Base-by-base conservation (phyloP, 495 filamentous ascomycete species). In the Penicillium egyptiacum region DNA sequence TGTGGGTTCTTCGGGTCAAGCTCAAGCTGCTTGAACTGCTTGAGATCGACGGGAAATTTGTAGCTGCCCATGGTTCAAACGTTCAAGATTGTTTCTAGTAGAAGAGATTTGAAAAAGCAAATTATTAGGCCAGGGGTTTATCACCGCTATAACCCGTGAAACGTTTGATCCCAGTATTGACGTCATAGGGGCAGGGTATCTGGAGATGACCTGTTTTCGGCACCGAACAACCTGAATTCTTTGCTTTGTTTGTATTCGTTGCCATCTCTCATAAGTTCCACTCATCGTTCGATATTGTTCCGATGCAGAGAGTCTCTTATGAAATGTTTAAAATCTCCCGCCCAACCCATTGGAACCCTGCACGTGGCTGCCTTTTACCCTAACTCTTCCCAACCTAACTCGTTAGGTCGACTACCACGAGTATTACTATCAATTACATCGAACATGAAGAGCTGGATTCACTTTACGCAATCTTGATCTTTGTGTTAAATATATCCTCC, bases 21-120 rank as follows among this genome's bases (percentile, higher is more conserved):
- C 61, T 68, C 61, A 3, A 75, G 63, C 43, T 70, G 65, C 58
- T 75, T 74, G 69, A 75, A 75, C 50, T 72, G 69, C 51, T 61
- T 60, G 41, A 75, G 59, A 60, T 74, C 69, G 43, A 75, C 72
- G 19, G 72, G 72, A 56, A 75, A 69, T 39, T 61, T 67, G 53
- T 65, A 50, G 51, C 59, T 56, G 17, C 55, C 30, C 66, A 69
- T 69, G n/a, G 17, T 69, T 56, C 28, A 22, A 22, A 55, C 12
- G 17, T 30, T 42, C 7, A 11, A 26, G 0, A 25, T 9, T 37
- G 1, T 50, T 25, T 35, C 6, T 2, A 31, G 11, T 33, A 14
- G 19, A 8, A 6, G 2, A 25, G 37, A 5, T 49, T 30, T 23
- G 23, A 33, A 49, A 3, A 4, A 49, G 28, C 17, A 25, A 37